These are phyloP conservation scores for Solanum paucissectum DNA, from an alignment of 257 asterid genomes.

Conservation along the genomic window DNA sequence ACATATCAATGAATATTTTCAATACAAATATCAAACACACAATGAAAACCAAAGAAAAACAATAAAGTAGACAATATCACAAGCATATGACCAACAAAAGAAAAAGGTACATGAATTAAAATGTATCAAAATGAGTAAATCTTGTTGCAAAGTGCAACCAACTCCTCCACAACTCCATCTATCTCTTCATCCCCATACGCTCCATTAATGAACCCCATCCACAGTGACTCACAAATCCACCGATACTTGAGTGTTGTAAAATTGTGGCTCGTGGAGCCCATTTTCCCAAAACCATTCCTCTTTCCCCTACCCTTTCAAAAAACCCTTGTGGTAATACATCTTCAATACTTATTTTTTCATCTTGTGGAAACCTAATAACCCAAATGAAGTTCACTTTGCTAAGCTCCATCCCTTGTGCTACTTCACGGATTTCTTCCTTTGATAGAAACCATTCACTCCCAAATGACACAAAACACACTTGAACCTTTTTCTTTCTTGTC, in stretches of 20 bases:
- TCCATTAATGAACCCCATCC: not conserved
- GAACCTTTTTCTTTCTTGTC: conserved; percentile 19
- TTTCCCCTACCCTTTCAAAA: not conserved
- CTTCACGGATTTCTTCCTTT: conserved; percentile 23
- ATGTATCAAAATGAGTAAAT: not conserved
- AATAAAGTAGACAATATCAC: no score
- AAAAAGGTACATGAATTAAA: not conserved
- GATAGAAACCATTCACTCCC: conserved; percentile 40
- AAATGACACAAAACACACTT: conserved; percentile 27
- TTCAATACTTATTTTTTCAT: not conserved
- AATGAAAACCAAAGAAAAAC: no score
- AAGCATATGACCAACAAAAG: no score
- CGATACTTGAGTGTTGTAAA: not conserved
- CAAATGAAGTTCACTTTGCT: conserved; percentile 32
- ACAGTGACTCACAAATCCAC: not conserved
- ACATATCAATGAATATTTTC: no score
- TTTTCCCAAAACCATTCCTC: not conserved
- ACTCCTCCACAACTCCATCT: conserved; percentile 23
- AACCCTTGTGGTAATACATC: conserved; percentile 9
- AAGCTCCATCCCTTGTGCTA: conserved; percentile 30
- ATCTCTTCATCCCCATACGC: conserved; percentile 21
- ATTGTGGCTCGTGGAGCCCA: conserved; percentile 1
- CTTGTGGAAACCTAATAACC: conserved; percentile 39
- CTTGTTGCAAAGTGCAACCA: conserved; percentile 13
- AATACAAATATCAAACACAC: no score